phyloP scores from a whole-genome alignment of 2,329 filamentous ascomycete genomes.

The Dothidotthia symphoricarpi region DNA sequence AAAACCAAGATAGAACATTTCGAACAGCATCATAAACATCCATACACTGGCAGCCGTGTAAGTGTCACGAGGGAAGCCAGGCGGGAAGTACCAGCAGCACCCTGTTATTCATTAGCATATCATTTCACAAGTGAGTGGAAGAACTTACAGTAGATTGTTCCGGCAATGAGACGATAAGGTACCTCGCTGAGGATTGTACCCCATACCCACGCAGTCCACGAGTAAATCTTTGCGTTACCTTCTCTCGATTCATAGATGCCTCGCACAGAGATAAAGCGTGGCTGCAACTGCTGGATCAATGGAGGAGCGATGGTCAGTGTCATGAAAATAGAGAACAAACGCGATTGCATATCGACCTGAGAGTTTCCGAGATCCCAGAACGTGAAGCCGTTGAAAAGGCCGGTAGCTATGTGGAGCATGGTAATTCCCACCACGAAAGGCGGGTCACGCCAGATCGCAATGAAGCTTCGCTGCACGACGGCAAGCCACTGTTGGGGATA shows the following conservation, averaged over 20 bases:
- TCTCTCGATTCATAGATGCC: conserved; percentile 70
- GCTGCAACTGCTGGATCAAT: conserved; percentile 74
- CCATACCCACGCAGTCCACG: conserved; percentile 68
- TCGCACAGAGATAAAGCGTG: conserved; percentile 65
- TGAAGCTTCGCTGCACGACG: conserved; percentile 52
- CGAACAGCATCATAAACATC: conserved; percentile 64
- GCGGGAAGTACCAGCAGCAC: conserved; percentile 53
- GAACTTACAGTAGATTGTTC: conserved; percentile 57
- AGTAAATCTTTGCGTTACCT: conserved; percentile 76
- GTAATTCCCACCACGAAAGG: conserved; percentile 58
- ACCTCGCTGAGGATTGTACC: conserved; percentile 67
- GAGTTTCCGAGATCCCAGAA: conserved; percentile 49
- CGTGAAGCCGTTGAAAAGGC: conserved; percentile 51
- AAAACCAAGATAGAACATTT: conserved; percentile 64
- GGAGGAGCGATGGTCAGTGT: conserved; percentile 72
- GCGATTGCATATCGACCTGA: conserved; percentile 51
- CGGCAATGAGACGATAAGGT: conserved; percentile 66
- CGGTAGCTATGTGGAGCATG: conserved; percentile 53
- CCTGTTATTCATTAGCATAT: conserved; percentile 13
- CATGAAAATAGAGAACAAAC: conserved; percentile 75
- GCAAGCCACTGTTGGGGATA: conserved; percentile 43
- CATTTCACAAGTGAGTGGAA: background rate
- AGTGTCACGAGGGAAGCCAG: conserved; percentile 54
- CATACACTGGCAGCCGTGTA: conserved; percentile 63
- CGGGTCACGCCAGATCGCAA: conserved; percentile 64